Base-by-base conservation (phyloP, 1,139 yeast species). In the Zhuliangozyma parablackwelliae region DNA sequence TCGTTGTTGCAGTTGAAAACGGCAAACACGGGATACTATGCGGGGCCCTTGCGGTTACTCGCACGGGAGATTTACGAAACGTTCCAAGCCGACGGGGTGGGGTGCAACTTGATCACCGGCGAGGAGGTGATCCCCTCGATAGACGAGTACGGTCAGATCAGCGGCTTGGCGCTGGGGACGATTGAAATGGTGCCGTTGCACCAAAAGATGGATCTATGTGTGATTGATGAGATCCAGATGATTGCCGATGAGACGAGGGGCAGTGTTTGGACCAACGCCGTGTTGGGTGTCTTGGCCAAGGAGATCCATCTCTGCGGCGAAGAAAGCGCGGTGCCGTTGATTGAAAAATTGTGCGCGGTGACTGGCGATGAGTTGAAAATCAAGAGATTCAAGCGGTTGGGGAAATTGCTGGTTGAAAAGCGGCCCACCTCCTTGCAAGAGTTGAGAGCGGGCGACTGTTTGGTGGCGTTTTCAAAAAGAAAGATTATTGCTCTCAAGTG, bases 141-240 rank as follows among this genome's bases (percentile, higher is more conserved):
- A 7, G 94, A 87, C 54, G 71, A 70, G 32, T 69, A 64, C 44
- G 97, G 96, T 2, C 75, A 78, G 35, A 69, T 74, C 6, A 89
- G 96, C 11, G 78, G 78, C 2, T 59, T 90, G 10, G 79, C 94
- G 0, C 79, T 95, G 20, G 96, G 97, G 3, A 92, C 99, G 0
- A 83, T 92, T 23, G 99, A 94, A 54, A 92, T 94, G 98, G 72
- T 89, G 20, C 87, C 92, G 10, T 50, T 80, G 32, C 68, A 66
- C 36, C 74, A 72, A 33, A 72, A 74, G 30, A 78, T 84, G 72
- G 98, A 94, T 47, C 82, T 89, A 16, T 92, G 95, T 37, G 92
- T 92, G 21, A 75, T 92, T 31, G 99, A 92, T 63, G 99, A 92
- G 56, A 92, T 94, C 44, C 99, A 92, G 56, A 89, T 94, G 97